Evolutionary conservation across 1,139 yeast species (phyloP), one percentile per base, ranked within the genome.

Genomic region (Magnusiomyces tetraspermus): DNA sequence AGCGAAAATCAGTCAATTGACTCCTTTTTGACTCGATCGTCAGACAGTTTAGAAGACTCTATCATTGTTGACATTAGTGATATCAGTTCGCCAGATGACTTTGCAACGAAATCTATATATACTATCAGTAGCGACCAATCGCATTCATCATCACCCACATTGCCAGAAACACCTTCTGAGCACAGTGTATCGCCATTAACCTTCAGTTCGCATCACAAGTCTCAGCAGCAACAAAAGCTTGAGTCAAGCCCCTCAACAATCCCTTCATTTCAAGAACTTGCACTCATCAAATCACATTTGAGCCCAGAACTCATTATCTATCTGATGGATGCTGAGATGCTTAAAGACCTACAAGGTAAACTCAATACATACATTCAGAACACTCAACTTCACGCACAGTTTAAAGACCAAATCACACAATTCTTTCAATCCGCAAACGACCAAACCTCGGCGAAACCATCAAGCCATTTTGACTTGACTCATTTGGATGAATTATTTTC

Each of bases 101-200:
- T 42, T 30, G 31, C 45, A 13, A 15, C 26, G 6, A 11, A 15
- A 5, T 23, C 30, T 23, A 10, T 42, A 8, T 42, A 24, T 42
- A 5, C 45, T 23, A n/a, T n/a, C n/a, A n/a, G n/a, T n/a, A 26
- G 45, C n/a, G 45, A 42, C 22, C 31, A 42, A 24, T 42, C 45
- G 3, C 24, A 42, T n/a, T 42, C 45, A 13, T 33, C 38, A 13
- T 42, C 45, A 6, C 45, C 45, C 24, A 42, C 45, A 4, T 4
- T 42, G 3, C 45, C 45, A 42, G 45, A 42, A 42, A 42, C 45
- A 3, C 45, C 45, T 10, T 23, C 31, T 3, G 45, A 42, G 11
- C 17, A 23, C 4, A 38, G 21, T 15, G 24, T 19, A 8, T 15
- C 42, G 5, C n/a, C 21, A 21, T 19, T 8, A 13, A 13, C 38